phyloP scores from a whole-genome alignment of 1,284 basidiomycete species.

The Cutaneotrichosporon spelunceum region DNA sequence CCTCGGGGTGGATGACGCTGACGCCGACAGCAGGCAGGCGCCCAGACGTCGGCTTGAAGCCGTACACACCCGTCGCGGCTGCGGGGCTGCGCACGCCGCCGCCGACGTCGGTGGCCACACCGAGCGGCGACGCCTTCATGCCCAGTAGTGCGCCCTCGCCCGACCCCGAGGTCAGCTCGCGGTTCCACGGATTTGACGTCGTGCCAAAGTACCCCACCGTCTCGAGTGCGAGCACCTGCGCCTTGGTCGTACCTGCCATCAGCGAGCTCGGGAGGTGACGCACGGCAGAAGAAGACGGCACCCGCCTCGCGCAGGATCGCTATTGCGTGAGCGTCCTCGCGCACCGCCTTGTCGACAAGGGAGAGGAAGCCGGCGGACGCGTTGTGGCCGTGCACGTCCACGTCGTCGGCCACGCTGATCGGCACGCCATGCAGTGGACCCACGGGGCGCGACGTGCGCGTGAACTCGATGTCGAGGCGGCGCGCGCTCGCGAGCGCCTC shows the following conservation, averaged over 20 bases:
- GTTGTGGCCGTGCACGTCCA: slow-evolving; percentile 48
- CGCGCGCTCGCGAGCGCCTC: slow-evolving; percentile 60
- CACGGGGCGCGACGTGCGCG: slow-evolving; percentile 52
- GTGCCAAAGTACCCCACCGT: slow-evolving; percentile 37
- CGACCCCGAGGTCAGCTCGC: slow-evolving; percentile 47
- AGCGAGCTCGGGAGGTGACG: slow-evolving; percentile 4
- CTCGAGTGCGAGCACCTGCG: slow-evolving; percentile 35
- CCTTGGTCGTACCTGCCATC: slow-evolving; percentile 20
- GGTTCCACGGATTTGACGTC: slow-evolving; percentile 50
- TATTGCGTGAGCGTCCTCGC: slow-evolving; percentile 22
- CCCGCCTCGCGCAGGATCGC: slow-evolving; percentile 30
- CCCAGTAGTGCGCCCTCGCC: slow-evolving; percentile 53
- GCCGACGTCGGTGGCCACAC: slow-evolving; percentile 52
- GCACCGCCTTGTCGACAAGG: slow-evolving; percentile 21
- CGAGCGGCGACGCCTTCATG: slow-evolving; percentile 32
- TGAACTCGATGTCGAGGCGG: slow-evolving; percentile 60
- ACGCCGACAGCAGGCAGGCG: slow-evolving; percentile 43
- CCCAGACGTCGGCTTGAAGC: slow-evolving; percentile 44
- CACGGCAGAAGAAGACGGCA: slow-evolving; percentile 26
- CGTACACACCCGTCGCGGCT: slow-evolving; percentile 44
- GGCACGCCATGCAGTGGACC: slow-evolving; percentile 64
- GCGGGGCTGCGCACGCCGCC: slow-evolving; percentile 40
- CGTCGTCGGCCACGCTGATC: slow-evolving; percentile 58
- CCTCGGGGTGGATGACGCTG: slow-evolving; percentile 22
- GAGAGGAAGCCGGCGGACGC: slow-evolving; percentile 27